Evolutionary conservation across 2,329 filamentous ascomycete genomes (phyloP), one percentile per base, ranked within the genome.

Genomic region (Trichoderma atroviride): DNA sequence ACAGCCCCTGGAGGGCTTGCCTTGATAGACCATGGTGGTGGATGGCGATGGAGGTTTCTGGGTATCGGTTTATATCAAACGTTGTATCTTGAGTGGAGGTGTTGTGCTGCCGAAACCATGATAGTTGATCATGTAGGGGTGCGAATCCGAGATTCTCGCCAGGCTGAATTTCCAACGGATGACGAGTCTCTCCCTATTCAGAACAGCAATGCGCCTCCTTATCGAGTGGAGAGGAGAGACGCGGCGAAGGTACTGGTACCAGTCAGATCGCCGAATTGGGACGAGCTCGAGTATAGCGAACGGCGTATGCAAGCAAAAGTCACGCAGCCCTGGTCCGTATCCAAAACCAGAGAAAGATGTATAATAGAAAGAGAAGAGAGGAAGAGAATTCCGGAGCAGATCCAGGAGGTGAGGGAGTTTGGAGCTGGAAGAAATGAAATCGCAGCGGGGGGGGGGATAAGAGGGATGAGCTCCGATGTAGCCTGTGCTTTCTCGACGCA

Each of bases 1-100:
- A 75, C 91, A 93, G 74, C 90, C 91, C 80, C 84, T 81, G 0
- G 88, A 90, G 75, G 89, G 87, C 79, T 89, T 89, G 53, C 88
- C 88, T 71, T 86, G 88, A 74, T 89, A 90, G 14, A 89, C 88
- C 88, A 90, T 90, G 72, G 70, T 80, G 40, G 40, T 43, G 78
- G 16, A 69, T 55, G 16, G 22, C 33, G 6, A 60, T 29, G 6
- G n/a, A 19, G 14, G 37, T 1, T 22, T 47, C n/a, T 16, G 40
- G 24, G 62, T n/a, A 22, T 33, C 5, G 58, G 27, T 11, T 27
- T 66, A 33, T 58, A 58, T 66, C 40, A 66, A 59, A 66, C 27
- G 19, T 16, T 56, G 61, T 27, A 14, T 37, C 4, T 24, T 29
- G 55, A 37, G 40, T 3, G 56, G 5, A 47, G 29, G 37, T 11